Evolutionary conservation across 1,284 basidiomycete genomes (phyloP).

Genomic region (Cryptococcus maquisensis): DNA sequence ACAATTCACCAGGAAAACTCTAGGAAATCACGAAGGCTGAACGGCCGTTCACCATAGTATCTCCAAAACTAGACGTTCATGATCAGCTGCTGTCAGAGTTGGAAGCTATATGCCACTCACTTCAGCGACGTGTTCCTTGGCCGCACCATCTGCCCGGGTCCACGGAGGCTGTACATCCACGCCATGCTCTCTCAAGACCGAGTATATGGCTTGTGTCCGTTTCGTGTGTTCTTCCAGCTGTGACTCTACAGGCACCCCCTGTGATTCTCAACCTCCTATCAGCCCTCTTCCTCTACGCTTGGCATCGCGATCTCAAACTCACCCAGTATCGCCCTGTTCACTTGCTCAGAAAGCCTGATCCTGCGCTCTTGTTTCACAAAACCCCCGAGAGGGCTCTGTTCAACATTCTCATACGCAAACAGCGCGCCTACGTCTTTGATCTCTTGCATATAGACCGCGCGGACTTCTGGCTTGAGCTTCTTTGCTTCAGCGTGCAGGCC

Average conservation of each 20-base stretch:
- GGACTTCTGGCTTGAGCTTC: conserved; percentile 31
- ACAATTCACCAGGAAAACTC: no score
- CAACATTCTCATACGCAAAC: conserved; percentile 46
- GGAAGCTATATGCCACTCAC: conserved; percentile 10
- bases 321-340: conserved; percentile 47
- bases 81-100: not conserved
- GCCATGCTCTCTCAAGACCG: conserved; percentile 22
- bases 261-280: conserved; percentile 8
- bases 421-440: conserved; percentile 46
- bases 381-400: conserved; percentile 40
- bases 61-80: conserved; percentile 16
- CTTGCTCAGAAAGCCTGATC: conserved; percentile 42
- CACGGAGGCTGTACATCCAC: conserved; percentile 32
- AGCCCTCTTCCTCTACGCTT: not conserved
- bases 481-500: conserved; percentile 38
- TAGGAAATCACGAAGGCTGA: conserved; percentile 18
- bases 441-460: conserved; percentile 42
- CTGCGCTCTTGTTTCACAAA: conserved; percentile 44
- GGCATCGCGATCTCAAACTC: conserved; percentile 21
- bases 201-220: conserved; percentile 27
- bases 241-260: conserved; percentile 23
- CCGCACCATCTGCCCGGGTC: conserved; percentile 25
- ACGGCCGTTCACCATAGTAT: conserved; percentile 5
- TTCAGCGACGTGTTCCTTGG: conserved; percentile 21
- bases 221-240: conserved; percentile 32